Conservation (phyloP, 2,329 filamentous ascomycete species). For the Fusarium ambrosium region DNA sequence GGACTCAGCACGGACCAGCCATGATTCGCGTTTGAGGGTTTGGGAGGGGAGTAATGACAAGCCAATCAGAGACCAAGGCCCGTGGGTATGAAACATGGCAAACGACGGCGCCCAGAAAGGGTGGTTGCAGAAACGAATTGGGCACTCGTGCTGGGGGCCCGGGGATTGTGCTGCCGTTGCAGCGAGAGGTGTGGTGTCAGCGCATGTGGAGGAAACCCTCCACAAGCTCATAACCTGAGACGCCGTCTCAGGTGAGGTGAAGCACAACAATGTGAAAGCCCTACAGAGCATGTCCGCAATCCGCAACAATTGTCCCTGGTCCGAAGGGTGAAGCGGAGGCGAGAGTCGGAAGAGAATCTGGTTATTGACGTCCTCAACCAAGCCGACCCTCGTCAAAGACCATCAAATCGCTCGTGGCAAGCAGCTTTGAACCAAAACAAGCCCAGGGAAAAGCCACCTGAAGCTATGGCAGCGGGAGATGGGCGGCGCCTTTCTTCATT, state of each 20-base stretch:
- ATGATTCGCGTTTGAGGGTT: constrained; percentile 35
- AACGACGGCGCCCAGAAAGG: constrained; percentile 41
- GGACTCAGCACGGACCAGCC: constrained; percentile 26
- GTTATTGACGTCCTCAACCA: not conserved
- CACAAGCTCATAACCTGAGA: constrained; percentile 51
- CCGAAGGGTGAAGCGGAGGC: constrained; percentile 13
- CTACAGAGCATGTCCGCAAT: constrained; percentile 4
- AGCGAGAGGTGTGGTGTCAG: constrained; percentile 38
- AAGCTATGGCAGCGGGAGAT: constrained; percentile 40
- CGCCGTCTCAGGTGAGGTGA: constrained; percentile 53
- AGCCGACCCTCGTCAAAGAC: not conserved
- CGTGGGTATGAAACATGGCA: constrained; percentile 39
- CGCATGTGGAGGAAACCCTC: constrained; percentile 41
- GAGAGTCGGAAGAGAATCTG: constrained; percentile 11
- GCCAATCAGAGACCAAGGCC: constrained; percentile 28
- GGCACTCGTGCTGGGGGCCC: constrained; percentile 18
- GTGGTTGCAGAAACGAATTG: constrained; percentile 35
- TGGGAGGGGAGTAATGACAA: constrained; percentile 1
- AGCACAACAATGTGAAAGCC: constrained; percentile 26
- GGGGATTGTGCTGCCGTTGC: constrained; percentile 19
- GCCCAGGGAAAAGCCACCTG: constrained; percentile 28
- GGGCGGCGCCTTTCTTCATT: constrained; percentile 35
- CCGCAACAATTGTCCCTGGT: not conserved
- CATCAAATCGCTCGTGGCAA: constrained; percentile 16
- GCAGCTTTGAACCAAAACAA: constrained; percentile 34